Evolutionary conservation across 192 early-diverging fungal genomes (phyloP).

Genomic region (Dissophora ornata): DNA sequence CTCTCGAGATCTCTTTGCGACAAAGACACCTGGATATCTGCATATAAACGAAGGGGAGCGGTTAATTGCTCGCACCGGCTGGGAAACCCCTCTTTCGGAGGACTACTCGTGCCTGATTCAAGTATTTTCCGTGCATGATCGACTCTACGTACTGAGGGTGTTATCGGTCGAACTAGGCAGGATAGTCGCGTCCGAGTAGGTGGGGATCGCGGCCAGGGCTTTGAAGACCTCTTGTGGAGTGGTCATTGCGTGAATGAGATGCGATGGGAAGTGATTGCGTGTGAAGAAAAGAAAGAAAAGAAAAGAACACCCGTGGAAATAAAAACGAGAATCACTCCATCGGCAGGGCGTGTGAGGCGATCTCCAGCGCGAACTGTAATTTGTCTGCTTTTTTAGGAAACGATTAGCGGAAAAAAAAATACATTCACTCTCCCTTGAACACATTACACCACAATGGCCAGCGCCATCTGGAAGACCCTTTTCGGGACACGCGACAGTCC

Average conservation of each 20-base stretch:
- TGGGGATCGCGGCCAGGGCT: constrained; percentile 44
- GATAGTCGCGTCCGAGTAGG: constrained; percentile 43
- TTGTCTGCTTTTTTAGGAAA: constrained; percentile 12
- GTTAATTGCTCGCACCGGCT: too few relatives aligned
- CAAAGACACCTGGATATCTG: constrained; percentile 46
- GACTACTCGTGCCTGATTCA: too few relatives aligned
- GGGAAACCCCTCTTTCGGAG: too few relatives aligned
- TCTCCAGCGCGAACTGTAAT: neutral
- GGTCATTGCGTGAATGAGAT: constrained; percentile 13
- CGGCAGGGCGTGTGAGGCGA: too few relatives aligned
- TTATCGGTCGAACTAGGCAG: constrained; percentile 34
- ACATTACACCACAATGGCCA: constrained; percentile 10
- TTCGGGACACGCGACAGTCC: constrained; percentile 27
- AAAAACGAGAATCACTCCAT: too few relatives aligned
- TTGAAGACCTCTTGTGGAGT: constrained; percentile 50
- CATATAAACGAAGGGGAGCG: too few relatives aligned
- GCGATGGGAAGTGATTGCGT: constrained; percentile 6
- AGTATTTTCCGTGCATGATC: too few relatives aligned
- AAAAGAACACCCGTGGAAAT: neutral
- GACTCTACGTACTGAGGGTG: constrained; percentile 22
- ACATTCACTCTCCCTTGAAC: too few relatives aligned
- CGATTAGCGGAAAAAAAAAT: too few relatives aligned
- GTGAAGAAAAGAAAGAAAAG: constrained; percentile 1
- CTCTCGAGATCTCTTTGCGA: constrained; percentile 66
- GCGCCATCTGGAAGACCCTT: constrained; percentile 39